phyloP scores from a whole-genome alignment of 768 basidiomycete species.

The Pisolithus tinctorius region DNA sequence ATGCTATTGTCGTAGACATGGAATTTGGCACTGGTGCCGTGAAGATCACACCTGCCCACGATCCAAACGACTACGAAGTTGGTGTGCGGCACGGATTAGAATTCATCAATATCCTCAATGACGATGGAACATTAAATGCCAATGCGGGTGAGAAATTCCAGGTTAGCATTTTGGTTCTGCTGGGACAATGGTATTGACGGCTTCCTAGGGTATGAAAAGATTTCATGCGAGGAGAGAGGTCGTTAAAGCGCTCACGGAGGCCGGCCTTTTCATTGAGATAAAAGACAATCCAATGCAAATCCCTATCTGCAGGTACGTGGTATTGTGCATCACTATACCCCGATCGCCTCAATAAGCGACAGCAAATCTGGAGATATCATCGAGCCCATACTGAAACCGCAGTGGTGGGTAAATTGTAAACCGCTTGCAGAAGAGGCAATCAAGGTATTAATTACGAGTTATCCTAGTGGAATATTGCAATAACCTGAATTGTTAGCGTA shows the following conservation, averaged over 20 bases:
- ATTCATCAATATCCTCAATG: conserved; percentile 92
- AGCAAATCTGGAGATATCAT: conserved; percentile 97
- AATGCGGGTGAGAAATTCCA: conserved; percentile 80
- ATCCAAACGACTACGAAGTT: conserved; percentile 95
- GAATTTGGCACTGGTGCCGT: conserved; percentile 96
- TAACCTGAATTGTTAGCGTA: conserved; percentile 49
- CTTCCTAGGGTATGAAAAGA: conserved; percentile 83
- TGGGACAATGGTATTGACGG: background rate
- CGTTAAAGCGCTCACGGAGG: conserved; percentile 75
- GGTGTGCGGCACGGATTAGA: conserved; percentile 81
- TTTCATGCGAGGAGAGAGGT: conserved; percentile 89
- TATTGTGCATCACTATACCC: background rate
- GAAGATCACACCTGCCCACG: conserved; percentile 98
- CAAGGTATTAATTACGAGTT: conserved; percentile 43
- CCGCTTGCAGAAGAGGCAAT: conserved; percentile 86
- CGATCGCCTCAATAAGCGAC: conserved; percentile 1
- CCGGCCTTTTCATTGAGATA: conserved; percentile 80
- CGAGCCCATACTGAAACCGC: conserved; percentile 91
- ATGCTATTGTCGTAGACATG: conserved; percentile 84
- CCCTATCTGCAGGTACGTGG: conserved; percentile 75
- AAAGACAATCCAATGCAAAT: conserved; percentile 98
- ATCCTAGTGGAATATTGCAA: background rate
- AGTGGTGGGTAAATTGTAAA: conserved; percentile 98
- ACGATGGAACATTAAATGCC: conserved; percentile 91
- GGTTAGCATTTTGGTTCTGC: conserved; percentile 24